Evolutionary conservation across 306 rosid genomes (phyloP).

Genomic region (Betula pendula): DNA sequence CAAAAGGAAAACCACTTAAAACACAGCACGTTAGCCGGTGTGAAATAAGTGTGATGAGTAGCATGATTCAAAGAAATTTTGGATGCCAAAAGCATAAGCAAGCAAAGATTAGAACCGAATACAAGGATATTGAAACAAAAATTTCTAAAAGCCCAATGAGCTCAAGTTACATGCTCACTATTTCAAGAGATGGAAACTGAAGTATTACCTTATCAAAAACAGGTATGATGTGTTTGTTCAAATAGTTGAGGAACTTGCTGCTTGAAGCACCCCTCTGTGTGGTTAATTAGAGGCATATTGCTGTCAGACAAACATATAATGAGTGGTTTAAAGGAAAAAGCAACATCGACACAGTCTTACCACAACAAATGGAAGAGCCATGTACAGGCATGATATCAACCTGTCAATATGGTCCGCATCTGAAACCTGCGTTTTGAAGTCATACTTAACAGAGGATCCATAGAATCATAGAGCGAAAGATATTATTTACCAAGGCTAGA

Average conservation of each 20-base stretch:
- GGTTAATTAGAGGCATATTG: slow-evolving; percentile 10
- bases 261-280: slow-evolving; percentile 90
- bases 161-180: background rate
- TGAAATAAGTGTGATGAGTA: no score
- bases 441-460: slow-evolving; percentile 3
- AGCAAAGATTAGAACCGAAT: background rate
- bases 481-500: background rate
- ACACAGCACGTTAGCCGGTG: no score
- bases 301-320: slow-evolving; percentile 19
- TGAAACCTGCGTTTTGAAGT: slow-evolving; percentile 57
- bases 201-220: slow-evolving; percentile 85
- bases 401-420: slow-evolving; percentile 94
- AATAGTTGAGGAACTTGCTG: slow-evolving; percentile 81
- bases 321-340: slow-evolving; percentile 1
- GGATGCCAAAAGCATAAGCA: background rate
- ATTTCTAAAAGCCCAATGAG: background rate
- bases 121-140: background rate
- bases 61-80: background rate
- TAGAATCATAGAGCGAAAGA: background rate
- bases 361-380: slow-evolving; percentile 96
- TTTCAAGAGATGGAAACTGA: slow-evolving; percentile 19
- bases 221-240: slow-evolving; percentile 78
- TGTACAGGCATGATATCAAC: slow-evolving; percentile 85
- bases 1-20: no score
- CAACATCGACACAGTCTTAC: slow-evolving; percentile 40